Evolutionary conservation across 2,329 filamentous ascomycete species (phyloP), one percentile per base, ranked within the genome.

Genomic region (Lasiodiplodia sp.): DNA sequence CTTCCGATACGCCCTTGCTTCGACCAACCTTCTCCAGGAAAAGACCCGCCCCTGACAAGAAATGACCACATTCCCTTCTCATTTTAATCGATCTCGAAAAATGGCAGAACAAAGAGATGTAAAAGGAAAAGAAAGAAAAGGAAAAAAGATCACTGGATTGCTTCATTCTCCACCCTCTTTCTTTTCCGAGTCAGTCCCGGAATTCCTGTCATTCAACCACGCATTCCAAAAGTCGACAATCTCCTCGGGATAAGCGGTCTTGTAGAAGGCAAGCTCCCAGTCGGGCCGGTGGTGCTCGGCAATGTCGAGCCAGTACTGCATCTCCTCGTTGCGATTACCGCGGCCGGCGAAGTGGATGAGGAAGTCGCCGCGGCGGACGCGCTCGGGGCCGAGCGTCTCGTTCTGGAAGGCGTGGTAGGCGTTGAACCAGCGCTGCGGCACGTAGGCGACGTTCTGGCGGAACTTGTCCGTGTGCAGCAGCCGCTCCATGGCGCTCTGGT

Each of bases 361-460:
- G 66, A 81, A 78, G 66, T 83, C 81, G 3, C 81, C 81, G 44
- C 78, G 74, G 14, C 79, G 76, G 6, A 79, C 75, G 78, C 18
- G 18, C 34, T 38, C 55, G 0, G 77, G 73, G 1, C 75, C 70
- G 38, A 81, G 69, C 3, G 76, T 81, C 66, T 79, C 77, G 66
- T 78, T 78, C 58, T 78, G 75, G 58, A 79, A 78, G 21, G 77
- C 78, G 58, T 80, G 75, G 58, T 82, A 83, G 1, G 79, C 79
- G 69, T 83, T 83, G 73, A 83, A 82, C 81, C 80, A 82, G 10
- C 81, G 71, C 69, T 82, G 81, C 14, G 81, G 80, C 52, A 79
- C 77, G 38, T 77, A 72, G 11, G 78, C 75, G 14, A 79, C 71
- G 68, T 78, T 71, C 7, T 74, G 69, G 11, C 68, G 70, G 70